phyloP scores from a whole-genome alignment of 1,139 yeast species.

The Yamadazyma mexicana region DNA sequence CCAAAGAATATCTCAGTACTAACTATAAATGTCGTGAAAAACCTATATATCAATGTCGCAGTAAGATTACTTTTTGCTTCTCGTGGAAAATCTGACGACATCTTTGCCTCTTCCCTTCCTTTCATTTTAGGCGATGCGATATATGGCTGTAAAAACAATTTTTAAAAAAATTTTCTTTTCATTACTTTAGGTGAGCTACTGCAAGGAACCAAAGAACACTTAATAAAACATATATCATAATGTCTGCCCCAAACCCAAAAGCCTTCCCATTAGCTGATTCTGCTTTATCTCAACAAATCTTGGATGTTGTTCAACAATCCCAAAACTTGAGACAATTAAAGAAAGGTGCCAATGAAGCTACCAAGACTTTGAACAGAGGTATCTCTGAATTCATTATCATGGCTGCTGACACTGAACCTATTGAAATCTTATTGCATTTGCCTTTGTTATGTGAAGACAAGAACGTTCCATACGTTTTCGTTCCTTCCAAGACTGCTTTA shows the following conservation, averaged over 20 bases:
- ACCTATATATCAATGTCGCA: no score
- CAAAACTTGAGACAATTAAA: slow-evolving; percentile 97
- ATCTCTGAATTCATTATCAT: slow-evolving; percentile 98
- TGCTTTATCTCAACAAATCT: slow-evolving; percentile 91
- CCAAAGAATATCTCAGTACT: slow-evolving; percentile 6
- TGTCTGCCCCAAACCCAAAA: slow-evolving; percentile 86
- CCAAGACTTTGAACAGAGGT: slow-evolving; percentile 99
- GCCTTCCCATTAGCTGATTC: slow-evolving; percentile 99
- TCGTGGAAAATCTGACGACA: no score
- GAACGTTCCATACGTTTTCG: slow-evolving; percentile 98
- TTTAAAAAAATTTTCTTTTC: slow-evolving; percentile 5
- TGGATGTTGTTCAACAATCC: slow-evolving; percentile 97
- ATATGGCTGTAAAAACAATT: neutral
- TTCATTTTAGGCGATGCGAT: slow-evolving; percentile 14
- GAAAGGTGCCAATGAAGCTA: slow-evolving; percentile 99
- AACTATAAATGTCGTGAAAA: slow-evolving; percentile 1
- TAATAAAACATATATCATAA: slow-evolving; percentile 15
- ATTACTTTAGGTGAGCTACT: slow-evolving; percentile 44
- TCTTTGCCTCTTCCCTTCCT: no score
- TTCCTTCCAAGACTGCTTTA: slow-evolving; percentile 96
- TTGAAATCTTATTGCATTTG: slow-evolving; percentile 95
- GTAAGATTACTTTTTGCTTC: no score
- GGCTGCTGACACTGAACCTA: slow-evolving; percentile 99
- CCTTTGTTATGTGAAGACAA: slow-evolving; percentile 98
- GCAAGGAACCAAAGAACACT: slow-evolving; percentile 63